Conservation (phyloP, 164 flowering plant genomes). For the Vitis vinifera region DNA sequence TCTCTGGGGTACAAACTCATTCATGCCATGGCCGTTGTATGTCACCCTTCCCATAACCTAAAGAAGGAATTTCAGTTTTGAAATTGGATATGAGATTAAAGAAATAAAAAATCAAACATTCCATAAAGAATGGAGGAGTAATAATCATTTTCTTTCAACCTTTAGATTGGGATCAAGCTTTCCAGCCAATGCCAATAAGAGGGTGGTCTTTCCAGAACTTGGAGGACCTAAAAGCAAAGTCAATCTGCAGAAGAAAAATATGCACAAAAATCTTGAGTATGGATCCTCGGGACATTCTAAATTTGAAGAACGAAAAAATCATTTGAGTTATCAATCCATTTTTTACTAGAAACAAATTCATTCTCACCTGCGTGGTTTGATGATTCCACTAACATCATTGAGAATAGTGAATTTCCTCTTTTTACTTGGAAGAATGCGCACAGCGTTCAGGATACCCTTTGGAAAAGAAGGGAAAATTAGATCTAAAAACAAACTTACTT, state of each 20-base stretch:
- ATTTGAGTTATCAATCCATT: no score
- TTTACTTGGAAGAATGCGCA: slow-evolving; percentile 43
- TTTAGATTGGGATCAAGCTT: slow-evolving; percentile 42
- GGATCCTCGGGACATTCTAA: no score
- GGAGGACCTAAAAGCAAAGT: slow-evolving; percentile 52
- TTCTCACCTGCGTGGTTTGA: slow-evolving; percentile 65
- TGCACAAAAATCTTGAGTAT: no score
- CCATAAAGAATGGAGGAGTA: neutral
- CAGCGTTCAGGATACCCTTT: slow-evolving; percentile 39
- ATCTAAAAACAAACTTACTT: neutral
- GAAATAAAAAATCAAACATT: neutral
- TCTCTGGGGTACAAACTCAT: slow-evolving; percentile 62
- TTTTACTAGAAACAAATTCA: no score
- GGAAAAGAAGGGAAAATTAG: neutral
- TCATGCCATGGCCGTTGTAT: slow-evolving; percentile 56
- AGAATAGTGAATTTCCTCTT: slow-evolving; percentile 55
- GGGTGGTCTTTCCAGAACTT: slow-evolving; percentile 48
- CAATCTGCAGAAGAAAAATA: slow-evolving; percentile 19
- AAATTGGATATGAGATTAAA: neutral
- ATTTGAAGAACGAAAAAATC: no score
- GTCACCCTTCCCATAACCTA: slow-evolving; percentile 50
- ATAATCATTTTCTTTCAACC: slow-evolving; percentile 22
- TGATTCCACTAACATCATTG: slow-evolving; percentile 61
- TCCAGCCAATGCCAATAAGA: slow-evolving; percentile 45
- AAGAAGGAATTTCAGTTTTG: neutral